These are phyloP conservation scores for Cladosporium sp. DNA, from an alignment of 2,329 filamentous ascomycete genomes.

Conservation along the genomic window DNA sequence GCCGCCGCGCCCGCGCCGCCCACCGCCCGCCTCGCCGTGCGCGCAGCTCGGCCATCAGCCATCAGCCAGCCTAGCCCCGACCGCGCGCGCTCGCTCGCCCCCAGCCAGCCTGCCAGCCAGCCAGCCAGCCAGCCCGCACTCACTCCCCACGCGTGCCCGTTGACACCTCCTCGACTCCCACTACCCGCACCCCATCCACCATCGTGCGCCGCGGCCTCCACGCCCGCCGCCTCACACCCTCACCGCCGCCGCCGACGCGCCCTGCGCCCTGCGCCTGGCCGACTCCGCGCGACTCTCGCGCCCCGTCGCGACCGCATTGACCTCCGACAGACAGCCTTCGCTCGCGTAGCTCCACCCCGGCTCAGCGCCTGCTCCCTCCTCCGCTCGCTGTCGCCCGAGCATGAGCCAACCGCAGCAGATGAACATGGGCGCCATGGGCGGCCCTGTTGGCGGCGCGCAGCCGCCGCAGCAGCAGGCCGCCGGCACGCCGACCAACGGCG, in stretches of 20 bases:
- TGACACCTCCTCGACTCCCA: neutral
- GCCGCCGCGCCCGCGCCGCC: neutral
- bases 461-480: constrained; percentile 32
- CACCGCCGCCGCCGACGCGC: constrained; percentile 1
- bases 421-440: constrained; percentile 62
- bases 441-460: constrained; percentile 56
- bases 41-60: neutral
- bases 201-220: neutral
- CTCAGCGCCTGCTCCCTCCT: neutral
- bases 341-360: neutral
- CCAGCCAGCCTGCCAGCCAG: neutral
- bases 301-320: constrained; percentile 2
- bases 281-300: neutral
- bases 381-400: constrained; percentile 17
- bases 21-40: neutral
- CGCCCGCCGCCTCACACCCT: neutral
- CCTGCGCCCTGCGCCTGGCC: constrained; percentile 11
- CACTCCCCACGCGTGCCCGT: constrained; percentile 1
- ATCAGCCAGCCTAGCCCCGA: no score
- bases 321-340: neutral
- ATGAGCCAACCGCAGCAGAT: constrained; percentile 60
- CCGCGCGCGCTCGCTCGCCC: neutral
- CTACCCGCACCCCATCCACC: neutral
- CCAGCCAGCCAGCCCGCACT: neutral
- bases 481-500: constrained; percentile 24